These are phyloP conservation scores for Mucor circinelloides DNA, from an alignment of 371 early-diverging fungal genomes.

Conservation along the genomic window DNA sequence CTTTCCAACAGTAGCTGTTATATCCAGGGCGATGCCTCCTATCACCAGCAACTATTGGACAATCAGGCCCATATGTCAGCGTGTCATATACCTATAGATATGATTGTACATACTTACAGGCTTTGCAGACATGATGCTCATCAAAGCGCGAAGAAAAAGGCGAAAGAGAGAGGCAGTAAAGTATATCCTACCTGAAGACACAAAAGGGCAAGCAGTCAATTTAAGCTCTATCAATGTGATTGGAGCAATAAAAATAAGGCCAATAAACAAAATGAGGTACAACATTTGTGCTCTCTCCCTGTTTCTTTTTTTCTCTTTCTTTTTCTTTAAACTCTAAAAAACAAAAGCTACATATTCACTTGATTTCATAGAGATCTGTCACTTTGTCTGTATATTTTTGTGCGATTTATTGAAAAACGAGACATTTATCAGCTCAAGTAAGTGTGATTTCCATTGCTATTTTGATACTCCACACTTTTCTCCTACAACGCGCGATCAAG, in stretches of 20 bases:
- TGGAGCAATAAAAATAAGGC: slow-evolving; percentile 10
- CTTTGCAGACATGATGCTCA: slow-evolving; percentile 1
- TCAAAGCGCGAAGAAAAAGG: background rate
- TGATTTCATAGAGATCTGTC: background rate
- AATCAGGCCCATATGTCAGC: background rate
- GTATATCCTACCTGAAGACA: background rate
- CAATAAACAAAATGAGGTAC: slow-evolving; percentile 16
- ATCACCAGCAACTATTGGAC: slow-evolving; percentile 65
- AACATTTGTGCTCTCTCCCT: slow-evolving; percentile 1
- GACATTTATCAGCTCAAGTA: background rate
- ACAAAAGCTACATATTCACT: background rate
- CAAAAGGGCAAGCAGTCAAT: slow-evolving; percentile 1
- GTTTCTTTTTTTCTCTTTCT: slow-evolving; percentile 2
- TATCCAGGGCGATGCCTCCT: slow-evolving; percentile 86
- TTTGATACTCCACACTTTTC: slow-evolving; percentile 4
- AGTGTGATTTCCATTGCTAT: background rate
- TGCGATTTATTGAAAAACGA: background rate
- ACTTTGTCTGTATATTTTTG: background rate
- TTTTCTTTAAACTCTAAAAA: background rate
- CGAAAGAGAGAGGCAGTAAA: background rate
- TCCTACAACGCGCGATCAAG: slow-evolving; percentile 2
- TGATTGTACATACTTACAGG: slow-evolving; percentile 11
- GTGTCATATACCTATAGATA: background rate
- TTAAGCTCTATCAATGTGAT: slow-evolving; percentile 4
- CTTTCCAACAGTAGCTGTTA: slow-evolving; percentile 52